Conservation (phyloP, 1,139 yeast genomes). For the Kodamaea sp. region DNA sequence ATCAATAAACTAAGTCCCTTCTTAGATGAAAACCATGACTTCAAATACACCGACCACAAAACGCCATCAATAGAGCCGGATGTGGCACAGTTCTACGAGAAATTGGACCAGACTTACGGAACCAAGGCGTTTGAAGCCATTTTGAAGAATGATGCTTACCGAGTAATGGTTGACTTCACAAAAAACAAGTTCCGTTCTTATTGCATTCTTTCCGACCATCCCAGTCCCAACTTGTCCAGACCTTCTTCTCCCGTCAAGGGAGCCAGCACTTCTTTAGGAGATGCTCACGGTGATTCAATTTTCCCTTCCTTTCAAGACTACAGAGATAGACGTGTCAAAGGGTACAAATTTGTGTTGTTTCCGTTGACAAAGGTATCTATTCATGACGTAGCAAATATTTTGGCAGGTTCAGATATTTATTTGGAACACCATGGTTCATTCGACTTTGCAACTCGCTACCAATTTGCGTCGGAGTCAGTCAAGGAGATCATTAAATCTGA, state of each 20-base stretch:
- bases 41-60: conserved; percentile 19
- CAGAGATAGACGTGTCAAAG: conserved; percentile 22
- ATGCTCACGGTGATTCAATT: conserved; percentile 12
- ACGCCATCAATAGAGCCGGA: conserved; percentile 1
- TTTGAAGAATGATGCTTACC: conserved; percentile 53
- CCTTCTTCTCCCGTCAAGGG: conserved; percentile 22
- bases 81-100: conserved; percentile 16
- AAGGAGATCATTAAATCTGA: conserved; percentile 22
- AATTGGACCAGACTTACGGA: conserved; percentile 57
- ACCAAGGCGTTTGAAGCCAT: conserved; percentile 41
- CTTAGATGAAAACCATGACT: conserved; percentile 21
- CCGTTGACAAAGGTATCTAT: conserved; percentile 44
- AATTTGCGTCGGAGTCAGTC: conserved; percentile 22
- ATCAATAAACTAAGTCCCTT: conserved; percentile 48
- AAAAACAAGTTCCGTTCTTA: conserved; percentile 65
- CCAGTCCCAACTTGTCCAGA: conserved; percentile 27
- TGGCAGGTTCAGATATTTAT: conserved; percentile 44
- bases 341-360: conserved; percentile 46
- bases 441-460: conserved; percentile 17
- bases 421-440: conserved; percentile 43
- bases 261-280: neutral
- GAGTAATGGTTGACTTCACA: conserved; percentile 62
- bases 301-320: conserved; percentile 32
- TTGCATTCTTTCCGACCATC: conserved; percentile 52
- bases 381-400: conserved; percentile 35